Evolutionary conservation across 805 yeast species (phyloP).

Genomic region (Yarrowia osloensis): DNA sequence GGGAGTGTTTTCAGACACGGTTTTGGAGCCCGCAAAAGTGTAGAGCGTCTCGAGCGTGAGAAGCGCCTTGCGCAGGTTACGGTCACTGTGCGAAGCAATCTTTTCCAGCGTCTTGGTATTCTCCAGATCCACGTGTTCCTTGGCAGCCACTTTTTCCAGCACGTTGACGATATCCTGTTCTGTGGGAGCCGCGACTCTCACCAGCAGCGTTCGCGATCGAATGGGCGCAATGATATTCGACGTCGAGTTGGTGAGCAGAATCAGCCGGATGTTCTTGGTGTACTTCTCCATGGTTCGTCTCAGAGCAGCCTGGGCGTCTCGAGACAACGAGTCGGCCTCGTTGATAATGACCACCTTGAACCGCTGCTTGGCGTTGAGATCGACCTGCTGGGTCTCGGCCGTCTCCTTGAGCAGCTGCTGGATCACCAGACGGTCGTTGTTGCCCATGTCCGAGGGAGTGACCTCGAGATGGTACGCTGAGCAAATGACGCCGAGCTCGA

Average conservation of each 20-base stretch:
- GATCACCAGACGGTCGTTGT: slow-evolving; percentile 90
- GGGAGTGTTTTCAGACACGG: slow-evolving; percentile 46
- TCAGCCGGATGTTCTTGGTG: slow-evolving; percentile 79
- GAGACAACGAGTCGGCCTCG: slow-evolving; percentile 84
- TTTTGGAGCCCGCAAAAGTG: slow-evolving; percentile 38
- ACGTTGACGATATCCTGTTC: slow-evolving; percentile 58
- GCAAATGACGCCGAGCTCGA: slow-evolving; percentile 91
- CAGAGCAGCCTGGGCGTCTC: slow-evolving; percentile 95
- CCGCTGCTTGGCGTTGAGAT: slow-evolving; percentile 56
- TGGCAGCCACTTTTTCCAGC: slow-evolving; percentile 55
- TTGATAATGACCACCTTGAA: slow-evolving; percentile 64
- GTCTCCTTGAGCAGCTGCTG: slow-evolving; percentile 92
- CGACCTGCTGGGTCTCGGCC: slow-evolving; percentile 95
- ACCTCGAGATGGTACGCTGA: slow-evolving; percentile 89
- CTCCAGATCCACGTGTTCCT: slow-evolving; percentile 54
- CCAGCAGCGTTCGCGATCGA: slow-evolving; percentile 83
- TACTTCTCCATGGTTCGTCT: slow-evolving; percentile 96
- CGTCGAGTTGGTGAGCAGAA: slow-evolving; percentile 84
- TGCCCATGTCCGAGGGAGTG: slow-evolving; percentile 96
- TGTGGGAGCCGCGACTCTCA: slow-evolving; percentile 85
- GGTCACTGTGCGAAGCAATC: slow-evolving; percentile 58
- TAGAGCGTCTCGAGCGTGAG: slow-evolving; percentile 77
- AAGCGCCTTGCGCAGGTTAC: slow-evolving; percentile 77
- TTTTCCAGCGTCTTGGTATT: slow-evolving; percentile 46
- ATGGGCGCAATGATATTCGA: slow-evolving; percentile 93